These are phyloP conservation scores for Exserohilum turcica DNA, from an alignment of 2,329 filamentous ascomycete genomes.

Conservation along the genomic window DNA sequence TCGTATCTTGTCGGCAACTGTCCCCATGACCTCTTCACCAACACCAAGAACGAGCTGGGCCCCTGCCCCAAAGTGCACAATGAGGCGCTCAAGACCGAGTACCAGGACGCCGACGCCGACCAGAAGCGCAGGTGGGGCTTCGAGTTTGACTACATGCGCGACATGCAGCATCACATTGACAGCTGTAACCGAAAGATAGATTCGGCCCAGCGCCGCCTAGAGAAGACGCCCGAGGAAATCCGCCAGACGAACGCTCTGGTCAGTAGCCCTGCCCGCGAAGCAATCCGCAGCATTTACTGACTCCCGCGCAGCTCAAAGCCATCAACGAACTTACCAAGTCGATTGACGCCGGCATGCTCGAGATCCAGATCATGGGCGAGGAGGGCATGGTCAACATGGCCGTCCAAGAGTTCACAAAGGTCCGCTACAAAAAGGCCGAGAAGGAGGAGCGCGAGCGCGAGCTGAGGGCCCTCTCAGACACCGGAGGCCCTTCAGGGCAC, in stretches of 20 bases:
- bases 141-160: conserved; percentile 94
- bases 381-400: conserved; percentile 79
- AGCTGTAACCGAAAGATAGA: conserved; percentile 96
- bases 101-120: conserved; percentile 71
- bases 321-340: conserved; percentile 81
- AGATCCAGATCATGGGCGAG: conserved; percentile 85
- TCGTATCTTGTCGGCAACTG: conserved; percentile 93
- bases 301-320: conserved; percentile 65
- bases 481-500: conserved; percentile 88
- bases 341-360: conserved; percentile 80
- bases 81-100: conserved; percentile 87
- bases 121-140: conserved; percentile 84
- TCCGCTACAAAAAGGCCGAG: conserved; percentile 77
- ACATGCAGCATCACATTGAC: conserved; percentile 95
- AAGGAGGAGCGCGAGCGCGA: conserved; percentile 87
- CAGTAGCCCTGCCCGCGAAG: conserved; percentile 23
- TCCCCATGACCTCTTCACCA: conserved; percentile 98
- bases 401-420: conserved; percentile 84
- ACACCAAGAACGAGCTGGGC: conserved; percentile 97
- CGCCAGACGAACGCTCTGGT: conserved; percentile 87
- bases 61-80: conserved; percentile 86
- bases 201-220: conserved; percentile 81
- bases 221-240: conserved; percentile 98
- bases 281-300: conserved; percentile 18
- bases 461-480: conserved; percentile 88